A percentile compares a stretch with the other conserved stretches of the same genome.
Conservation (phyloP, 352 stramenopile genomes). For the Elongisporangium prolatum region DNA sequence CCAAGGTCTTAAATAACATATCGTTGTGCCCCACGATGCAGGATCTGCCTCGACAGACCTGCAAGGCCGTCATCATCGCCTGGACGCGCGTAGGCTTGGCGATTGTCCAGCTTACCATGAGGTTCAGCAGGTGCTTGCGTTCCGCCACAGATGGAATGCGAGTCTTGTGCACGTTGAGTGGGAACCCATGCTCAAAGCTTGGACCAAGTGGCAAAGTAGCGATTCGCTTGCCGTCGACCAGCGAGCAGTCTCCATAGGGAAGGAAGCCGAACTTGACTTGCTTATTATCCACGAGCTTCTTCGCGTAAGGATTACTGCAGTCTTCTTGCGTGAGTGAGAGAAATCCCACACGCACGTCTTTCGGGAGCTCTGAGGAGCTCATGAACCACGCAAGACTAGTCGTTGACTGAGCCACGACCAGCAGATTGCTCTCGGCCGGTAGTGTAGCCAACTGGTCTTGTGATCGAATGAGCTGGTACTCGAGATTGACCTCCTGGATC, state of each 20-base stretch:
- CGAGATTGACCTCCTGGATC: constrained; percentile 21
- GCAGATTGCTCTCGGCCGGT: constrained; percentile 29
- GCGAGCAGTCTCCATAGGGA: constrained; percentile 55
- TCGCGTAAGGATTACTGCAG: constrained; percentile 43
- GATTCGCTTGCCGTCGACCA: constrained; percentile 53
- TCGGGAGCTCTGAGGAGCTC: constrained; percentile 11
- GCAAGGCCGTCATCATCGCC: constrained; percentile 41
- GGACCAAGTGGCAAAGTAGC: constrained; percentile 37
- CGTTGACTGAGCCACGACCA: constrained; percentile 27
- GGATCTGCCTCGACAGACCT: constrained; percentile 29
- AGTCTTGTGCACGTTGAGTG: constrained; percentile 39
- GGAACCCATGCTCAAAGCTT: constrained; percentile 63
- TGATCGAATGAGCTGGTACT: constrained; percentile 36
- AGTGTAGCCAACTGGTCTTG: constrained; percentile 26
- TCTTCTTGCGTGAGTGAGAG: constrained; percentile 44
- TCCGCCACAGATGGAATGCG: constrained; percentile 9
- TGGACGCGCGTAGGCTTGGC: constrained; percentile 61
- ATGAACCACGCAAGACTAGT: constrained; percentile 18
- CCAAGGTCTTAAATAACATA: constrained; percentile 50
- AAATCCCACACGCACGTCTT: constrained; percentile 29
- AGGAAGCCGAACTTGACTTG: constrained; percentile 48
- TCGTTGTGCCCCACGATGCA: constrained; percentile 62
- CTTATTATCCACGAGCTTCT: constrained; percentile 17
- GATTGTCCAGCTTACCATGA: constrained; percentile 67
- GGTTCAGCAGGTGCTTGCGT: constrained; percentile 40